phyloP scores from a whole-genome alignment of 208 protist genomes.

The Trypanosoma lewisi region DNA sequence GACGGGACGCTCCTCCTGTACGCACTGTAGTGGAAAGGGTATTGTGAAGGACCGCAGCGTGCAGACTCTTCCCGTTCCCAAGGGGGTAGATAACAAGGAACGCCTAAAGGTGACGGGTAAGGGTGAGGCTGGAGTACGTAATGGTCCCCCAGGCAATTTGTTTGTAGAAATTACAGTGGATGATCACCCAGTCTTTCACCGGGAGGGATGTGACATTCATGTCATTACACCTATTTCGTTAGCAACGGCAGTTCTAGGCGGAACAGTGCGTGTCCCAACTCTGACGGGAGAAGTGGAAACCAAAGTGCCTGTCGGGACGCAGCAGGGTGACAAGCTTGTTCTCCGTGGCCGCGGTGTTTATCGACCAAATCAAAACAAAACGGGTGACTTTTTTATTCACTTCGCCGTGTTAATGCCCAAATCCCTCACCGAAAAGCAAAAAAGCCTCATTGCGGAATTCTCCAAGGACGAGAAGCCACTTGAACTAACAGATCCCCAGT shows the following conservation, averaged over 20 bases:
- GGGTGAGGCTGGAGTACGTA: slow-evolving; percentile 86
- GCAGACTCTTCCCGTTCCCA: slow-evolving; percentile 83
- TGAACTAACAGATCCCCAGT: slow-evolving; percentile 63
- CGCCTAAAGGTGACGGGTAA: slow-evolving; percentile 85
- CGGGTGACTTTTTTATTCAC: slow-evolving; percentile 89
- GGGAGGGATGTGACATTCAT: slow-evolving; percentile 83
- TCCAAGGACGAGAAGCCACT: slow-evolving; percentile 84
- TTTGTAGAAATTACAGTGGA: slow-evolving; percentile 89
- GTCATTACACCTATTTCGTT: slow-evolving; percentile 77
- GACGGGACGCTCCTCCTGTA: slow-evolving; percentile 72
- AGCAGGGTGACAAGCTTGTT: slow-evolving; percentile 90
- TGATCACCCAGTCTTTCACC: slow-evolving; percentile 84
- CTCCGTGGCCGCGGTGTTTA: slow-evolving; percentile 81
- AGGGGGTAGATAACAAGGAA: slow-evolving; percentile 89
- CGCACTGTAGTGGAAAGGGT: slow-evolving; percentile 82
- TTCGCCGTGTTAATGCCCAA: slow-evolving; percentile 86
- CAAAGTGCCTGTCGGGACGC: slow-evolving; percentile 79
- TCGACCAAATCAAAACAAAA: slow-evolving; percentile 79
- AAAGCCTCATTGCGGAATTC: slow-evolving; percentile 76
- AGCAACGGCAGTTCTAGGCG: slow-evolving; percentile 79
- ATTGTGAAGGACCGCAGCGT: slow-evolving; percentile 89
- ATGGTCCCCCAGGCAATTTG: slow-evolving; percentile 84
- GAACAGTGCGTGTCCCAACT: slow-evolving; percentile 71
- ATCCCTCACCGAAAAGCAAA: slow-evolving; percentile 74
- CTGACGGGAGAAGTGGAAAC: slow-evolving; percentile 84